phyloP scores from a whole-genome alignment of 2,329 filamentous ascomycete genomes.

The Beauveria scarabaeidicola region DNA sequence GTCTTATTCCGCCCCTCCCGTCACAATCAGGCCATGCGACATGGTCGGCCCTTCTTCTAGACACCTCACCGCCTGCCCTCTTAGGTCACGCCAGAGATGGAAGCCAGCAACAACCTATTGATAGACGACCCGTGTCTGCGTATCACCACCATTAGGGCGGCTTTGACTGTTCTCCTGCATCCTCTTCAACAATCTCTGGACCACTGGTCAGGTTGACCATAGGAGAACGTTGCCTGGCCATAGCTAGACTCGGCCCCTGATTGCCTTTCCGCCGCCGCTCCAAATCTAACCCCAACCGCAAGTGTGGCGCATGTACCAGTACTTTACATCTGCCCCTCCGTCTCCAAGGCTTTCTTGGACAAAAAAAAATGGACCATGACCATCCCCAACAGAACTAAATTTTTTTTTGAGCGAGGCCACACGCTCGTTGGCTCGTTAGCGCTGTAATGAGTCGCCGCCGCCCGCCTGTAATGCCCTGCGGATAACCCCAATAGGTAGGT shows the following conservation, averaged over 20 bases:
- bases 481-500: too few relatives aligned
- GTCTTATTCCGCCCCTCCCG: neutral
- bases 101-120: neutral
- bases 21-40: neutral
- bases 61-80: constrained; percentile 1
- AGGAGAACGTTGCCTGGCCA: constrained; percentile 9
- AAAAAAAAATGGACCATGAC: constrained; percentile 13
- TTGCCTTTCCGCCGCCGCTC: neutral
- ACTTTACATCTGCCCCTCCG: constrained; percentile 16
- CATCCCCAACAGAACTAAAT: constrained; percentile 38
- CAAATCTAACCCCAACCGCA: neutral
- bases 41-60: constrained; percentile 1
- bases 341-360: constrained; percentile 13
- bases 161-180: constrained; percentile 7
- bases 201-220: constrained; percentile 7
- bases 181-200: constrained; percentile 11
- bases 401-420: constrained; percentile 15
- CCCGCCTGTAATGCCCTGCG: neutral
- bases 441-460: neutral
- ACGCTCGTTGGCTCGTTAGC: neutral
- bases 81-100: neutral
- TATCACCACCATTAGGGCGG: neutral
- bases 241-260: neutral
- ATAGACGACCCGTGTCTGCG: neutral
- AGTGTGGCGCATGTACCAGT: constrained; percentile 1